A percentile compares a stretch with the other conserved stretches of the same genome.
Evolutionary conservation across 257 asterid genomes (phyloP).

Genomic region (Anisodus acutangulus): DNA sequence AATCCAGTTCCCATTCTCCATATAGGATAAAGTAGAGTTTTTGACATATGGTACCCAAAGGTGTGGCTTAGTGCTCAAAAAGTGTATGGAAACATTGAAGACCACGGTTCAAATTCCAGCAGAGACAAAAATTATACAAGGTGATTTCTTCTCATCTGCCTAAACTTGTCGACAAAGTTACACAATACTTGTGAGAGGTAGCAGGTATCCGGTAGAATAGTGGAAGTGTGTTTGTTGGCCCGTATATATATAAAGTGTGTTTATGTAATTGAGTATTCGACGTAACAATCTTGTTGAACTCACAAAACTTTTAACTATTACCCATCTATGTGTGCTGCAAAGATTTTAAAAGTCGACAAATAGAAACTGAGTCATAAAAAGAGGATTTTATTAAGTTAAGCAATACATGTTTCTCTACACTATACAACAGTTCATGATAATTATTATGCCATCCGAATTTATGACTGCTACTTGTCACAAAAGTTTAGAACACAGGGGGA

Average conservation of each 20-base stretch:
- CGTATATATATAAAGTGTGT: background rate
- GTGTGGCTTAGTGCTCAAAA: background rate
- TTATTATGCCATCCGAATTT: background rate
- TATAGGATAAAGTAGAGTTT: background rate
- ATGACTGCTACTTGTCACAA: background rate
- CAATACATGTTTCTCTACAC: background rate
- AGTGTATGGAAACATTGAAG: background rate
- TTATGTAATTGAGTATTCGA: background rate
- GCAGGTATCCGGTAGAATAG: background rate
- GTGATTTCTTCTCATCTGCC: background rate
- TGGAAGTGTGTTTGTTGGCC: background rate
- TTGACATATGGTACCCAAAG: conserved; percentile 20
- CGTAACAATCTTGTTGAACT: background rate
- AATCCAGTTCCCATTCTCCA: background rate
- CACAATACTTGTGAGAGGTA: background rate
- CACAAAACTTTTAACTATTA: background rate
- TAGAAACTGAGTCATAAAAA: background rate
- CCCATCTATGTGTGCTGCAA: conserved; percentile 17
- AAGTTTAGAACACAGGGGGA: background rate
- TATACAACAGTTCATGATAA: background rate
- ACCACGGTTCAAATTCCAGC: background rate
- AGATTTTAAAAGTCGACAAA: background rate
- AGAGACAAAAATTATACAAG: background rate
- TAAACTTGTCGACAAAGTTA: background rate
- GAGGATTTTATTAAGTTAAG: background rate